These are phyloP conservation scores for Pythium biforme DNA, from an alignment of 352 stramenopile genomes.

Conservation along the genomic window DNA sequence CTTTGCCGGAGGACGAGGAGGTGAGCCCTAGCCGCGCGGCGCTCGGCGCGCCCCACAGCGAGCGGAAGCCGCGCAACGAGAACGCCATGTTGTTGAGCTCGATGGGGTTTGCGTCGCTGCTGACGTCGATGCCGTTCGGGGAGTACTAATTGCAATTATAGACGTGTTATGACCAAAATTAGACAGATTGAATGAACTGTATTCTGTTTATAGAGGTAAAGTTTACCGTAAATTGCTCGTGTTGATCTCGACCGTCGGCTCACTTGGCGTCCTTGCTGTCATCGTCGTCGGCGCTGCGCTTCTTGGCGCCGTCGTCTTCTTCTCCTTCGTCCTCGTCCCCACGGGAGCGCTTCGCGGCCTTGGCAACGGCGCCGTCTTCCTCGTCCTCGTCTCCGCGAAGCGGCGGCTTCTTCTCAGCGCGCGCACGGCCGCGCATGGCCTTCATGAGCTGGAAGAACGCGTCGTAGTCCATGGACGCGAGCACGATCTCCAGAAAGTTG, in stretches of 20 bases:
- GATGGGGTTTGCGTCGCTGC: background rate
- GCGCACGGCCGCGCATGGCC: conserved; percentile 55
- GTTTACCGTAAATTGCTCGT: background rate
- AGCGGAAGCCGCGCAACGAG: conserved; percentile 50
- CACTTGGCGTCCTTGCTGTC: conserved; percentile 26
- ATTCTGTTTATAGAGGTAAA: background rate
- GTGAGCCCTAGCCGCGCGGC: conserved; percentile 30
- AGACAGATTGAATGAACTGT: background rate
- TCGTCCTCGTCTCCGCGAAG: conserved; percentile 3
- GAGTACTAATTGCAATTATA: conserved; percentile 6
- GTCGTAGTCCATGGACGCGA: conserved; percentile 79
- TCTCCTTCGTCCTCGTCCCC: background rate
- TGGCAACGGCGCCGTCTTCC: conserved; percentile 1
- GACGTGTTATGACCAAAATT: background rate
- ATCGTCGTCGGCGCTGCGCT: conserved; percentile 12
- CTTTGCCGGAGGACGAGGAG: background rate
- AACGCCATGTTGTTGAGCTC: conserved; percentile 13
- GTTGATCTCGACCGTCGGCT: background rate
- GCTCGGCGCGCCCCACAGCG: conserved; percentile 52
- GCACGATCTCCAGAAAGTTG: conserved; percentile 72
- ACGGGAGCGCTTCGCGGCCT: background rate
- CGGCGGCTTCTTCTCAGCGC: conserved; percentile 36
- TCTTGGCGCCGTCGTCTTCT: conserved; percentile 8
- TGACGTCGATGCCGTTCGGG: conserved; percentile 3
- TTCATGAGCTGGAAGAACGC: conserved; percentile 77